Percentiles rank a stretch among this genome's conserved stretches.
Evolutionary conservation across 2,329 filamentous ascomycete species (phyloP).

Genomic region (Penicillium sp.): DNA sequence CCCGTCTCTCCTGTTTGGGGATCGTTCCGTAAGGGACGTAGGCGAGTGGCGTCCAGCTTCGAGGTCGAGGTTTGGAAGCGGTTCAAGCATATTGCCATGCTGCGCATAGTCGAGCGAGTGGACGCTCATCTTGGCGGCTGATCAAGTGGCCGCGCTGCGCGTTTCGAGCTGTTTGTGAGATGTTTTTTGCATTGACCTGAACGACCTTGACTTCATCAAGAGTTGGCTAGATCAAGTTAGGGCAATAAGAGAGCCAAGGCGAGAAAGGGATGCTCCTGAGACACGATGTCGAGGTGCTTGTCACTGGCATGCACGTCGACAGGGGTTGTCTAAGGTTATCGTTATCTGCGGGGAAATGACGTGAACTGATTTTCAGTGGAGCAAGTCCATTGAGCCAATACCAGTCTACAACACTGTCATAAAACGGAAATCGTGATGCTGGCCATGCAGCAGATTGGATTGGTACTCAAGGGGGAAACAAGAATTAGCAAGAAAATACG

Average conservation of each 20-base stretch:
- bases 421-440: background rate
- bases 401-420: background rate
- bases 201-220: background rate
- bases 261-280: background rate
- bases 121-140: conserved; percentile 30
- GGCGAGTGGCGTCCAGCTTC: conserved; percentile 35
- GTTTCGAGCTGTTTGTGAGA: background rate
- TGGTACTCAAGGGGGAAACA: background rate
- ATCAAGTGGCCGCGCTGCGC: background rate
- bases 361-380: conserved; percentile 1
- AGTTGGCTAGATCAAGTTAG: background rate
- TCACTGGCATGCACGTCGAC: conserved; percentile 2
- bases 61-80: conserved; percentile 31
- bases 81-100: conserved; percentile 14
- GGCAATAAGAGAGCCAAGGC: too few species aligned
- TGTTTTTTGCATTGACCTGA: background rate
- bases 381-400: background rate
- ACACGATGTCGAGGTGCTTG: background rate
- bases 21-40: conserved; percentile 12
- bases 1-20: conserved; percentile 20
- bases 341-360: conserved; percentile 15
- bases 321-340: background rate
- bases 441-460: background rate
- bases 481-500: background rate
- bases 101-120: conserved; percentile 35